These are phyloP conservation scores for Syzygium syzygioides DNA, from an alignment of 441 rosid genomes.

Conservation along the genomic window DNA sequence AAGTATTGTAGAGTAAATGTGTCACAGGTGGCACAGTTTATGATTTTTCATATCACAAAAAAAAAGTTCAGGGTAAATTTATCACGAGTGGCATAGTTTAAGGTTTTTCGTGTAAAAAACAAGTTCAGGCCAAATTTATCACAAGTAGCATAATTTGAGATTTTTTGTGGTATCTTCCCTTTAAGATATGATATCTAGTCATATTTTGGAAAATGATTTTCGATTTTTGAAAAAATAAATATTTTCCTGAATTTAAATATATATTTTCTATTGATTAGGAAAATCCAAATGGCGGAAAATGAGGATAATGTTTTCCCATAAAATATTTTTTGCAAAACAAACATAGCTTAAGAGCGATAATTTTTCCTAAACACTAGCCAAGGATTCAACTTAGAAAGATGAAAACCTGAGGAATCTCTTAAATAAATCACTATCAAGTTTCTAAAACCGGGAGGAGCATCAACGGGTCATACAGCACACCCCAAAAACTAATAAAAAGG, in stretches of 20 bases:
- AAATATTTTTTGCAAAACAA: neutral
- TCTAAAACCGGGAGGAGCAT: neutral
- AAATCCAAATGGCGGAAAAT: neutral
- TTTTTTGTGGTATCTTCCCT: no score
- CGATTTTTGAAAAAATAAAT: neutral
- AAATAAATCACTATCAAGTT: neutral
- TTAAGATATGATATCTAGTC: neutral
- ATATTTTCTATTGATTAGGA: neutral
- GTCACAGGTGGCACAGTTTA: no score
- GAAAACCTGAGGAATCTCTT: neutral
- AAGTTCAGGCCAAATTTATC: no score
- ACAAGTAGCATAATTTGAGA: no score
- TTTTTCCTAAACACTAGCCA: neutral
- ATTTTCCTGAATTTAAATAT: neutral
- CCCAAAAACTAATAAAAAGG: neutral
- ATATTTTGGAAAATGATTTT: neutral
- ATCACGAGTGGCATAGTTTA: no score
- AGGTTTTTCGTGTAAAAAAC: no score
- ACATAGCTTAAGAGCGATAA: neutral
- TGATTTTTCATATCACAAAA: no score
- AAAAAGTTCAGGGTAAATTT: no score
- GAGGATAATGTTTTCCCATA: neutral
- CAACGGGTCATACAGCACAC: neutral
- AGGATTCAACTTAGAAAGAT: neutral
- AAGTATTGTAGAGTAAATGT: no score